Evolutionary conservation across 768 basidiomycete genomes (phyloP).

Genomic region (Russula sp.): DNA sequence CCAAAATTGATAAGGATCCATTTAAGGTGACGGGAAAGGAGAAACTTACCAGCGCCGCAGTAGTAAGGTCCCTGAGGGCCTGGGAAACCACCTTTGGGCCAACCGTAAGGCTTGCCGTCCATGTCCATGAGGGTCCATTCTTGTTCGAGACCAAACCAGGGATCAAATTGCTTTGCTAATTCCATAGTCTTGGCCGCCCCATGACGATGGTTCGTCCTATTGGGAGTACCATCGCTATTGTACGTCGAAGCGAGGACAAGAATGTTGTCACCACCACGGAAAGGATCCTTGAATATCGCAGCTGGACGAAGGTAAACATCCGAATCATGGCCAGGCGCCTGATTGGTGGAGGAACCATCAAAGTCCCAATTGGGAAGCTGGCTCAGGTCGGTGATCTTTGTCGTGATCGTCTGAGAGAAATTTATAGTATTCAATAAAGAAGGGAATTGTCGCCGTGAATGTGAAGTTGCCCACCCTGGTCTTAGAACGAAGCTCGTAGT

Average conservation of each 20-base stretch:
- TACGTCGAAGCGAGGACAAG: constrained; percentile 95
- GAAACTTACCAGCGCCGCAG: constrained; percentile 86
- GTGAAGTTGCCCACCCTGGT: constrained; percentile 60
- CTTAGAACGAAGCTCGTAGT: constrained; percentile 92
- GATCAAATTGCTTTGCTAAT: constrained; percentile 65
- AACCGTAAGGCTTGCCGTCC: constrained; percentile 87
- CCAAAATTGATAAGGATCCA: neutral
- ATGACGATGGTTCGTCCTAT: constrained; percentile 93
- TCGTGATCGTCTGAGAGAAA: constrained; percentile 65
- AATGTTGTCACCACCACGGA: constrained; percentile 98
- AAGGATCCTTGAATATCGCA: constrained; percentile 97
- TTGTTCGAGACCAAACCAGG: constrained; percentile 99
- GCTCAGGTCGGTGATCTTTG: constrained; percentile 81
- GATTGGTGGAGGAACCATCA: constrained; percentile 96
- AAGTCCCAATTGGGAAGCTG: constrained; percentile 99
- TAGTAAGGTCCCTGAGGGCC: constrained; percentile 99
- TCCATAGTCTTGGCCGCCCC: constrained; percentile 96
- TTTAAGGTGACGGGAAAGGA: neutral
- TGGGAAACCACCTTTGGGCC: constrained; percentile 99
- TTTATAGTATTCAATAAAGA: constrained; percentile 3
- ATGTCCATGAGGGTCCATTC: constrained; percentile 97
- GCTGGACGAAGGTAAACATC: constrained; percentile 98
- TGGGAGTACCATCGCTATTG: constrained; percentile 98
- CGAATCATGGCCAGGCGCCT: constrained; percentile 92
- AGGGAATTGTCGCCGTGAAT: constrained; percentile 4